A percentile compares a stretch with the other conserved stretches of the same genome.
Evolutionary conservation across 805 yeast genomes (phyloP).

Genomic region (Monosporozyma siamensis): DNA sequence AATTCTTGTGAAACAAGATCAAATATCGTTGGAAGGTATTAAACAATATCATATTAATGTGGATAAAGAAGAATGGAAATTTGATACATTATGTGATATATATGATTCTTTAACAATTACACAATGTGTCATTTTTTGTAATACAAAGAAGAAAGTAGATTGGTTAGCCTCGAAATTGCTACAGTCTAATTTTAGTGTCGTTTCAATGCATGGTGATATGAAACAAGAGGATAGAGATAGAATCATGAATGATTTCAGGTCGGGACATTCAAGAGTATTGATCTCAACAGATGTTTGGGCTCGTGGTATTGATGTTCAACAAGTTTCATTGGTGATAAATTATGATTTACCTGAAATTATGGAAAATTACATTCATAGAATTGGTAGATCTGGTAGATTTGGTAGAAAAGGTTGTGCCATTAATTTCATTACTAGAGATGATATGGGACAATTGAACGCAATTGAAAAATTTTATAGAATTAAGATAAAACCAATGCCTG

Average conservation of each 20-base stretch:
- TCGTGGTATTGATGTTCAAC: slow-evolving; percentile 97
- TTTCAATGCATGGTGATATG: slow-evolving; percentile 94
- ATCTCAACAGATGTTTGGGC: slow-evolving; percentile 95
- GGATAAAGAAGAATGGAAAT: slow-evolving; percentile 89
- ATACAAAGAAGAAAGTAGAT: slow-evolving; percentile 91
- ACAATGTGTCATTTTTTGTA: slow-evolving; percentile 96
- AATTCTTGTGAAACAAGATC: slow-evolving; percentile 91
- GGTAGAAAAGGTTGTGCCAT: slow-evolving; percentile 98
- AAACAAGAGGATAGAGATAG: slow-evolving; percentile 87
- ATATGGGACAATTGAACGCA: slow-evolving; percentile 65
- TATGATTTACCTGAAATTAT: slow-evolving; percentile 85
- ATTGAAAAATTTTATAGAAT: slow-evolving; percentile 86
- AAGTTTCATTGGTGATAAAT: slow-evolving; percentile 88
- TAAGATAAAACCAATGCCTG: slow-evolving; percentile 90
- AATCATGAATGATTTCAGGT: slow-evolving; percentile 92
- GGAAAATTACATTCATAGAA: slow-evolving; percentile 94
- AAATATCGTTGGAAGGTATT: slow-evolving; percentile 90
- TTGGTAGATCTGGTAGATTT: slow-evolving; percentile 97
- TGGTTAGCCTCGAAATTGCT: slow-evolving; percentile 67
- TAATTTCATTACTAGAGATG: slow-evolving; percentile 80
- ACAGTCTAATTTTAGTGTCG: slow-evolving; percentile 79
- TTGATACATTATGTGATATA: slow-evolving; percentile 87
- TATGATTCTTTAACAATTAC: slow-evolving; percentile 93
- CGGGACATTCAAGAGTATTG: slow-evolving; percentile 86
- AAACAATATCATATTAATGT: slow-evolving; percentile 87